Evolutionary conservation across 2,329 filamentous ascomycete genomes (phyloP).

Genomic region (Penicillium sclerotigenum): DNA sequence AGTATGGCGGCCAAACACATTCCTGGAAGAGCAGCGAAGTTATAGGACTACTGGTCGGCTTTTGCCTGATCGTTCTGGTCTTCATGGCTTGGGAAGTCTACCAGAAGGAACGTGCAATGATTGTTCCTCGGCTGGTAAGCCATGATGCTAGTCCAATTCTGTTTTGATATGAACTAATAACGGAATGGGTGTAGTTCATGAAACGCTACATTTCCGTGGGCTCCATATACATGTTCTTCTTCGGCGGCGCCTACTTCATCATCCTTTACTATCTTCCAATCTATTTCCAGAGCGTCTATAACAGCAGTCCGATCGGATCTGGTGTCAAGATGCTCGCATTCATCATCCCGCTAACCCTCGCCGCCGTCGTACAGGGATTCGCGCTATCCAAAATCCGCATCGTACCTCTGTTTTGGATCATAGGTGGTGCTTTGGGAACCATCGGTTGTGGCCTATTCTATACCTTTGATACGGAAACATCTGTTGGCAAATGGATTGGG

Average conservation of each 20-base stretch:
- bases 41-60: constrained; percentile 48
- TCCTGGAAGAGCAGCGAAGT: constrained; percentile 40
- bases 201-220: constrained; percentile 35
- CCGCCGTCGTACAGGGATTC: constrained; percentile 28
- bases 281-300: constrained; percentile 40
- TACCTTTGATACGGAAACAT: constrained; percentile 30
- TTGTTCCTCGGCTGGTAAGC: constrained; percentile 36
- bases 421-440: constrained; percentile 28
- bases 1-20: constrained; percentile 44
- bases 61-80: constrained; percentile 34
- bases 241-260: constrained; percentile 32
- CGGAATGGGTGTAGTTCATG: not conserved
- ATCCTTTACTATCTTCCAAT: constrained; percentile 33
- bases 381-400: constrained; percentile 29
- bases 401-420: constrained; percentile 26
- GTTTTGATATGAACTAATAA: not conserved
- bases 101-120: constrained; percentile 41
- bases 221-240: constrained; percentile 36
- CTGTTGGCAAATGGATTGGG: constrained; percentile 22
- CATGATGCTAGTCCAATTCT: not conserved
- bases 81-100: constrained; percentile 41
- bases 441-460: constrained; percentile 35
- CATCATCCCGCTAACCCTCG: constrained; percentile 35
- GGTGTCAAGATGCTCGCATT: constrained; percentile 46
- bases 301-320: constrained; percentile 31